Evolutionary conservation across 208 protist genomes (phyloP).

Genomic region (Spongospora subterranea): DNA sequence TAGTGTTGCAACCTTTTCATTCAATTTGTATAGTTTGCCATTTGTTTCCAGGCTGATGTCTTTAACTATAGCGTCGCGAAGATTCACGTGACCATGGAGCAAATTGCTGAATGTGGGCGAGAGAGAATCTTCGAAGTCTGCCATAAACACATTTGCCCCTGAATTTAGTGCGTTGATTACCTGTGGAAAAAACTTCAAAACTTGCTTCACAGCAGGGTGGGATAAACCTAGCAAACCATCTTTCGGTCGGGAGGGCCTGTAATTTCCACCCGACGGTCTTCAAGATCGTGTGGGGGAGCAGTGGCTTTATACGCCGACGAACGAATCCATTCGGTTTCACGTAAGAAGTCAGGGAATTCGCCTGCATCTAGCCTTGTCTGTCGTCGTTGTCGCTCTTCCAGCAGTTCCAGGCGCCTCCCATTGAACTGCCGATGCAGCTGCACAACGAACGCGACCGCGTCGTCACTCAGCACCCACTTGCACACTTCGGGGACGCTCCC

Average conservation of each 20-base stretch:
- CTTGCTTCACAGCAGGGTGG: not conserved
- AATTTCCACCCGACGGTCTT: conserved; percentile 76
- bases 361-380: conserved; percentile 53
- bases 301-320: conserved; percentile 67
- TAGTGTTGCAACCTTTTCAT: conserved; percentile 69
- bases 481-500: not conserved
- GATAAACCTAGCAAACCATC: conserved; percentile 66
- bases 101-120: conserved; percentile 74
- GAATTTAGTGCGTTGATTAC: conserved; percentile 79
- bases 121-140: conserved; percentile 77
- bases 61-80: conserved; percentile 72
- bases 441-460: conserved; percentile 53
- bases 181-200: conserved; percentile 1
- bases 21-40: conserved; percentile 73
- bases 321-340: conserved; percentile 62
- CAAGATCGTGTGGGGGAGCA: conserved; percentile 68
- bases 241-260: conserved; percentile 76
- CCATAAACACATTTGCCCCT: conserved; percentile 76
- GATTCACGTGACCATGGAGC: conserved; percentile 74
- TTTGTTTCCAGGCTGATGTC: conserved; percentile 68
- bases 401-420: conserved; percentile 30
- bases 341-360: conserved; percentile 41
- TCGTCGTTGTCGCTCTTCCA: conserved; percentile 39
- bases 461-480: not conserved
- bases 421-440: conserved; percentile 60